These are phyloP conservation scores for Sclerospora graminicola DNA, from an alignment of 352 stramenopile species.

Conservation along the genomic window DNA sequence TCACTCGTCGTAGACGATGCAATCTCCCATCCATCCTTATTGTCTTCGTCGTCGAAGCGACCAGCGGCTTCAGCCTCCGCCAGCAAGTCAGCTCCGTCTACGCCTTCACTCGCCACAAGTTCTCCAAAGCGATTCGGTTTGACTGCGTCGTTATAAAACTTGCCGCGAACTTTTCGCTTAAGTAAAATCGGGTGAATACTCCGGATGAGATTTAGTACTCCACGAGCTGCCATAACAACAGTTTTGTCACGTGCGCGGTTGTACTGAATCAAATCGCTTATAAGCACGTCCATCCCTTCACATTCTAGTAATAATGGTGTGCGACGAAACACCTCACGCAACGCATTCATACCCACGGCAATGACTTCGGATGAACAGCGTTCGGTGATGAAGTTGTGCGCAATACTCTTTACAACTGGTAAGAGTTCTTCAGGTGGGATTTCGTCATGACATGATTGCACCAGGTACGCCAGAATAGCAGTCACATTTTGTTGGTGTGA, in stretches of 20 bases:
- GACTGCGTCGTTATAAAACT: conserved; percentile 76
- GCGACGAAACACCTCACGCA: conserved; percentile 91
- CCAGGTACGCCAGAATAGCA: conserved; percentile 93
- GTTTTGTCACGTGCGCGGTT: conserved; percentile 94
- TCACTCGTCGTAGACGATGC: conserved; percentile 54
- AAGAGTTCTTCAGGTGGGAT: conserved; percentile 95
- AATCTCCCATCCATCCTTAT: conserved; percentile 77
- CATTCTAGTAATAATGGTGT: conserved; percentile 92
- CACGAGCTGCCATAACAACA: conserved; percentile 92
- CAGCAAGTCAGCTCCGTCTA: conserved; percentile 95
- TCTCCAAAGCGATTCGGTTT: conserved; percentile 89
- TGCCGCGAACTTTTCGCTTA: conserved; percentile 94
- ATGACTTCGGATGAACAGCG: conserved; percentile 93
- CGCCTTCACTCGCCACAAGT: conserved; percentile 82
- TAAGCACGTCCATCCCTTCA: conserved; percentile 85
- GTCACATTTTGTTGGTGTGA: conserved; percentile 88
- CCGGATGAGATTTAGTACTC: conserved; percentile 94
- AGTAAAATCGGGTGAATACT: conserved; percentile 93
- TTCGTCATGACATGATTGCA: conserved; percentile 96
- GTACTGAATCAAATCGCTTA: conserved; percentile 93
- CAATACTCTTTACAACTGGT: conserved; percentile 94
- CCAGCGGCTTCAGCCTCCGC: conserved; percentile 61
- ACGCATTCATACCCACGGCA: conserved; percentile 96
- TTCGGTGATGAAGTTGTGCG: conserved; percentile 98
- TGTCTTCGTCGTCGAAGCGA: conserved; percentile 75